Base-by-base conservation (phyloP, 148 eudicot genomes). In the Cornus controversa region DNA sequence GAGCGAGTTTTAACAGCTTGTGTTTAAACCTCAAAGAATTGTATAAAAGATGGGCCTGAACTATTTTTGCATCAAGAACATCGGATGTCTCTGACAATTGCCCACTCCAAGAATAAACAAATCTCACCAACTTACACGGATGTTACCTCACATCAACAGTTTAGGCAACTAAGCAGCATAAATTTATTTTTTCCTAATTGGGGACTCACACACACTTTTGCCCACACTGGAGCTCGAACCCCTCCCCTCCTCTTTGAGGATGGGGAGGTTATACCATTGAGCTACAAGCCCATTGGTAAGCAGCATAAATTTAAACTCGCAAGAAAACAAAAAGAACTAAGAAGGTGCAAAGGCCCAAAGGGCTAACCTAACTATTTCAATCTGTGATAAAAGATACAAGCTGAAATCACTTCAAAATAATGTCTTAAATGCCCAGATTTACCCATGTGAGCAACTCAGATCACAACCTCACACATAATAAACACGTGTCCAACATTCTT, bases 371-470 rank as follows among this genome's bases (percentile, higher is more conserved):
- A n/a, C 27, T n/a, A 9, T 69, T 36, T 36, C 26, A 53, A 54
- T 73, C 66, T 31, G 37, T 14, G 36, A n/a, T 29, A 60, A 23
- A 73, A 60, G n/a, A 34, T 8, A 9, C 11, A 57, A 34, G 76
- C 67, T 31, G 5, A 34, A 34, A 31, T 9, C 15, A 60, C 28
- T 31, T 26, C 67, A 73, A 73, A 58, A 4, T 23, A n/a, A 7
- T 8, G 15, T 28, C 25, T 72, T 31, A 73, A 73, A 6, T 60
- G 26, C 50, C 26, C 47, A 34, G 20, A 14, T 29, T 60, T 31
- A 60, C 28, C 34, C 67, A 31, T 45, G 76, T 28, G 58, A 73
- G 67, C 50, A 73, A 73, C 26, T 73, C 18, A 1, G 50, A 31
- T 25, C 27, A 24, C 18, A 28, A 58, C 28, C 27, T 29, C 24